Base-by-base conservation (phyloP, 2,329 filamentous ascomycete species). In the Neofusicoccum cordaticola region DNA sequence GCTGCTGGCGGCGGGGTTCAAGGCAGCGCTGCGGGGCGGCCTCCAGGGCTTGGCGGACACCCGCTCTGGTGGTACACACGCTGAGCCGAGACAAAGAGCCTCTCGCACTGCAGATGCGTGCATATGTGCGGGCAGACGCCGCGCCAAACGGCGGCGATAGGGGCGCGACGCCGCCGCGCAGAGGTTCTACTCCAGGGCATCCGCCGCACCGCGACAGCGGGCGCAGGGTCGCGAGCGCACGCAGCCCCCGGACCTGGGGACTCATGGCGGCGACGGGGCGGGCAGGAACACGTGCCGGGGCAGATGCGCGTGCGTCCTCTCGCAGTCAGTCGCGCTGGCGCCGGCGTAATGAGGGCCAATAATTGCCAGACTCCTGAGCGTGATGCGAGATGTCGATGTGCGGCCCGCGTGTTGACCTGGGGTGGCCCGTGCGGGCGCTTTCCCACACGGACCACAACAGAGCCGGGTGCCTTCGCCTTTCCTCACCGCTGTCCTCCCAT, bases 401-500 rank as follows among this genome's bases (percentile, higher is more conserved):
- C 56, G 56, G 56, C 56, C 56, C 56, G 56, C 19, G 56, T 60
- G n/a, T 45, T 53, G 50, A 53, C 34, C 39, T 39, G 8, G 42
- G 27, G 4, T 44, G 56, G 56, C 12, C 56, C 56, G 27, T 19
- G 41, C 27, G 56, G 41, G 56, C 53, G 39, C 53, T 34, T 58
- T 27, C 53, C 53, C 56, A 60, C 56, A 60, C 56, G 47, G 56
- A 60, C 56, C 56, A 60, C 56, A 60, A 60, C 56, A 62, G 58
- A 51, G 45, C 44, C 27, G 34, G 57, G 37, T 42, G 53, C 53
- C 47, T 42, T 58, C 51, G 41, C 51, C 41, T 57, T 57, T 41
- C 62, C 51, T 47, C 42, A 64, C 62, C 62, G 50, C 62, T 45
- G 35, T 52, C 58, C 44, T 62, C 58, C 35, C 42, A 41, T 39